Evolutionary conservation across 2,329 filamentous ascomycete species (phyloP).

Genomic region (Clonostachys chloroleuca): DNA sequence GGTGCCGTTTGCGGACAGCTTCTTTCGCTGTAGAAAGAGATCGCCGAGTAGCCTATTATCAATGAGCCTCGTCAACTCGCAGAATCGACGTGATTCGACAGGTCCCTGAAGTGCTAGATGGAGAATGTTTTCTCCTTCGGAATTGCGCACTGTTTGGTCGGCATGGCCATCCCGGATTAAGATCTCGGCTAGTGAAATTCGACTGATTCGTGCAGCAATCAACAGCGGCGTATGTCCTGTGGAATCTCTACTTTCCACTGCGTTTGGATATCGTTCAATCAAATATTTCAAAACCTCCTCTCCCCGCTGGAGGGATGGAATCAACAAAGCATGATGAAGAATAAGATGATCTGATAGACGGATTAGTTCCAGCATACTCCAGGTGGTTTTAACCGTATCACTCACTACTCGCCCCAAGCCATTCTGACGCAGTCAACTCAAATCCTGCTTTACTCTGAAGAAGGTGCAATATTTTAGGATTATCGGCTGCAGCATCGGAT

Average conservation of each 20-base stretch:
- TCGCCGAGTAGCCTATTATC: slow-evolving; percentile 49
- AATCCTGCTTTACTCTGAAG: slow-evolving; percentile 56
- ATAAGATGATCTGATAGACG: slow-evolving; percentile 47
- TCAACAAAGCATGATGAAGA: slow-evolving; percentile 62
- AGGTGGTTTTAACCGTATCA: slow-evolving; percentile 7
- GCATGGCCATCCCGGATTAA: slow-evolving; percentile 62
- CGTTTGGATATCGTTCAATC: slow-evolving; percentile 53
- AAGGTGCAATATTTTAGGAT: slow-evolving; percentile 59
- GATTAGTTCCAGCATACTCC: slow-evolving; percentile 10
- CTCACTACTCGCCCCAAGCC: slow-evolving; percentile 58
- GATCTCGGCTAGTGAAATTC: slow-evolving; percentile 50
- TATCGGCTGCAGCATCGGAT: slow-evolving; percentile 53
- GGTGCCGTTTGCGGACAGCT: slow-evolving; percentile 41
- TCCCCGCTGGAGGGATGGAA: slow-evolving; percentile 28
- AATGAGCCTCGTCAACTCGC: slow-evolving; percentile 51
- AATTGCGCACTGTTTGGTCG: slow-evolving; percentile 62
- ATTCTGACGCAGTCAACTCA: slow-evolving; percentile 56
- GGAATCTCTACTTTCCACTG: slow-evolving; percentile 56
- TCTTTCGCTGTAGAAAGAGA: slow-evolving; percentile 55
- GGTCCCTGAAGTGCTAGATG: slow-evolving; percentile 45
- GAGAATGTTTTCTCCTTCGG: slow-evolving; percentile 61
- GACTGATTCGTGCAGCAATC: slow-evolving; percentile 56
- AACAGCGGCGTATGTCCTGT: slow-evolving; percentile 63
- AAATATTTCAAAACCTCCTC: slow-evolving; percentile 63
- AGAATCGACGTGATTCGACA: slow-evolving; percentile 27